A percentile compares a stretch with the other conserved stretches of the same genome.
Conservation (phyloP, 352 stramenopile genomes). For the Hyaloperonospora arabidopsidis region DNA sequence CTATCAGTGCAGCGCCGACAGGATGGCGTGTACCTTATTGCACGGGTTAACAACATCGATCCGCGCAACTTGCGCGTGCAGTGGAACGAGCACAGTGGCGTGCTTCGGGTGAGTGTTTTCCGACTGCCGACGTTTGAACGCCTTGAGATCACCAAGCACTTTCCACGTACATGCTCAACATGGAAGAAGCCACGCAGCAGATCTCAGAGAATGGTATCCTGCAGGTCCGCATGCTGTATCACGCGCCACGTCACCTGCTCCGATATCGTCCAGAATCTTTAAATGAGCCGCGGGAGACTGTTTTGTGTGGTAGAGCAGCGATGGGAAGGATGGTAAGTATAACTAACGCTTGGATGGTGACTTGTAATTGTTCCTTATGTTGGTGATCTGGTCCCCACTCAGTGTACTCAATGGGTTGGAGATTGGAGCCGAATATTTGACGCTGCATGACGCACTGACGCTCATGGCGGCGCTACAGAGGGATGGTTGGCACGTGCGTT, state of each 20-base stretch:
- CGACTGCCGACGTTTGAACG: conserved; percentile 54
- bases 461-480: no score
- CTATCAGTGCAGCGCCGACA: conserved; percentile 47
- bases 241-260: conserved; percentile 24
- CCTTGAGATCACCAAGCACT: conserved; percentile 55
- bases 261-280: conserved; percentile 28
- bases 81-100: conserved; percentile 31
- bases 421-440: no score
- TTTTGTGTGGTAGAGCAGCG: conserved; percentile 29
- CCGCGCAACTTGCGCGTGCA: conserved; percentile 34
- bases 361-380: no score
- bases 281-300: conserved; percentile 33
- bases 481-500: no score
- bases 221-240: conserved; percentile 53
- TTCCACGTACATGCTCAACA: conserved; percentile 36
- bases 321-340: no score
- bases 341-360: no score
- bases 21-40: conserved; percentile 40
- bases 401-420: no score
- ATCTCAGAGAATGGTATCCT: conserved; percentile 40
- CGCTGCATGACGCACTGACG: no score
- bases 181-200: conserved; percentile 49
- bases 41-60: conserved; percentile 25
- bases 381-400: no score
- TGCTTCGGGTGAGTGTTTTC: conserved; percentile 41